Evolutionary conservation across 1,139 yeast genomes (phyloP), one percentile per base, ranked within the genome.

Genomic region (Suzukiozyma palmioleophila): DNA sequence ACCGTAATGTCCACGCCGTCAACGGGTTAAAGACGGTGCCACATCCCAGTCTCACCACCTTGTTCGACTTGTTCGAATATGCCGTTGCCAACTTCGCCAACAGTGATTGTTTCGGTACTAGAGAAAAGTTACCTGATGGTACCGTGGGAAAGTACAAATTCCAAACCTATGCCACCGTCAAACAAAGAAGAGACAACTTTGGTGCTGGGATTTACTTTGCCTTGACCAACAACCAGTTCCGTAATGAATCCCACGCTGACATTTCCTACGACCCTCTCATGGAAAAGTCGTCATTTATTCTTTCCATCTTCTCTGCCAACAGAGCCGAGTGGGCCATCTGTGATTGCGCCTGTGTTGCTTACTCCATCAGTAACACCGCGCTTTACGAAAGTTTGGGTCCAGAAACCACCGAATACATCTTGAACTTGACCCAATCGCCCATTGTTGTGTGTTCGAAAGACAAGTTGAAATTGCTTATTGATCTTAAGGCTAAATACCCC

Each of bases 181-280:
- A 63, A 25, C 47, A 54, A 34, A 65, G 81, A 38, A 70, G 75
- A 40, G 58, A 61, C 38, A 60, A 74, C 39, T 64, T 84, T 34
- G 94, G 89, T 4, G 64, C 86, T 2, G 95, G 94, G 10, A 51
- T 85, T 25, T 67, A 79, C 47, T 68, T 77, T 36, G 57, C 77
- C n/a, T 72, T 79, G 39, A 55, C 57, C 30, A 64, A 68, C 43
- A 74, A 72, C 47, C 66, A 73, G 45, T 70, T 49, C 52, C 59
- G 57, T 37, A 54, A 64, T 24, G 52, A 59, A 12, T 53, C 56
- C 15, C 68, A 64, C 42, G 40, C 46, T 10, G 59, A 56, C 35
- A 56, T 67, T 38, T 39, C 41, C 3, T 50, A 51, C 32, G 49
- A 50, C 26, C 50, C 53, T 27, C 5, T 10, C 5, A 26, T 26